Conservation (phyloP, 2,329 filamentous ascomycete genomes). For the Fusarium guadeloupense region DNA sequence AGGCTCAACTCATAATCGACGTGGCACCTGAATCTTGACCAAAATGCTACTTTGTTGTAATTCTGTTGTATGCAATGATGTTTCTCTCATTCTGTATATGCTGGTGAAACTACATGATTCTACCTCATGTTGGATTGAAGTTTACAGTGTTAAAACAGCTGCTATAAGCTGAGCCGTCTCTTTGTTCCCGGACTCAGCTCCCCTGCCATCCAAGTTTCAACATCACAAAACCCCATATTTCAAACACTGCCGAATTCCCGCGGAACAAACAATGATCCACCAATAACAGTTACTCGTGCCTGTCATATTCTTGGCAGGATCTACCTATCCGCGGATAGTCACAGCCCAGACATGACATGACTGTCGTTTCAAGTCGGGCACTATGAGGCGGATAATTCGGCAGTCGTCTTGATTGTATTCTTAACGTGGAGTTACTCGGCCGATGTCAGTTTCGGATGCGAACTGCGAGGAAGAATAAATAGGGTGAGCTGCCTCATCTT, state of each 20-base stretch:
- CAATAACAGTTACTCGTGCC: not conserved
- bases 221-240: not conserved
- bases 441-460: not conserved
- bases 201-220: slow-evolving; percentile 11
- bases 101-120: no score
- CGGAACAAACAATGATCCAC: slow-evolving; percentile 13
- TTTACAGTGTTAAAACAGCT: slow-evolving; percentile 10
- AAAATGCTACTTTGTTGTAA: not conserved
- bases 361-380: slow-evolving; percentile 9
- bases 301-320: not conserved
- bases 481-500: not conserved
- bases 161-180: slow-evolving; percentile 11
- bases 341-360: not conserved
- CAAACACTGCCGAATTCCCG: slow-evolving; percentile 1
- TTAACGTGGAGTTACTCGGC: not conserved
- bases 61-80: not conserved
- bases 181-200: slow-evolving; percentile 10
- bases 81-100: not conserved
- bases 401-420: not conserved
- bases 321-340: not conserved
- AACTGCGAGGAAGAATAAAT: slow-evolving; percentile 11
- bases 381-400: not conserved
- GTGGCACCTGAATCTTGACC: not conserved
- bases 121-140: not conserved
- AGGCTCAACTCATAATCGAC: not conserved